A percentile compares a stretch with the other conserved stretches of the same genome.
Conservation (phyloP, 1,284 basidiomycete genomes). For the Austroboletus olivaceoglutinosus region DNA sequence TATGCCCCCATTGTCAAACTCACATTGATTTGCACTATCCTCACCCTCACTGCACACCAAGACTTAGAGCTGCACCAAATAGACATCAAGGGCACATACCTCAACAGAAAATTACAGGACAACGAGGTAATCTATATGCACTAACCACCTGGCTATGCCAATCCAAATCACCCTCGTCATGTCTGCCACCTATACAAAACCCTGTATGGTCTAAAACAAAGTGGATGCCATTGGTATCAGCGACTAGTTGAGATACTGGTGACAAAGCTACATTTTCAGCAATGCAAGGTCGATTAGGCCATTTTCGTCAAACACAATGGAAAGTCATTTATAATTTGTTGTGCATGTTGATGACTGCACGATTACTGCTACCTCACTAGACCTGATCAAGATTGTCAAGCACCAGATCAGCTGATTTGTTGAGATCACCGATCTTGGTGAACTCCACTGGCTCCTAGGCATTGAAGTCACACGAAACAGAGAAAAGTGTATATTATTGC, state of each 20-base stretch:
- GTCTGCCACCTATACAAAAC: neutral
- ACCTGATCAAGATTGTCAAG: too few relatives aligned
- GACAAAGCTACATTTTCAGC: too few relatives aligned
- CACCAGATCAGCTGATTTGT: too few relatives aligned
- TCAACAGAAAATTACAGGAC: neutral
- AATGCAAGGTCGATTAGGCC: neutral
- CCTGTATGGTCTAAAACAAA: neutral
- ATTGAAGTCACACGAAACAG: conserved; percentile 13
- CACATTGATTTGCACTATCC: neutral
- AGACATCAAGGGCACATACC: neutral
- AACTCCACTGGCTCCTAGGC: conserved; percentile 21
- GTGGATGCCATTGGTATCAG: neutral
- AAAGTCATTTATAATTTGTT: neutral
- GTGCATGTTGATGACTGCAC: neutral
- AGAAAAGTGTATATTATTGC: too few relatives aligned
- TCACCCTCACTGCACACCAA: neutral
- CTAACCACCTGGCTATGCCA: neutral
- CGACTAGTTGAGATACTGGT: too few relatives aligned
- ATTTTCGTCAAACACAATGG: neutral
- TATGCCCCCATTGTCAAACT: neutral
- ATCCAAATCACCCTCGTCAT: neutral
- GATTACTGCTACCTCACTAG: neutral
- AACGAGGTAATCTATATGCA: neutral
- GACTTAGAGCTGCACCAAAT: neutral
- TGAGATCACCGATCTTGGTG: neutral